Percentiles rank a stretch among this genome's conserved stretches.
Conservation (phyloP, 2,329 filamentous ascomycete genomes). For the Aureobasidium mangrovei region DNA sequence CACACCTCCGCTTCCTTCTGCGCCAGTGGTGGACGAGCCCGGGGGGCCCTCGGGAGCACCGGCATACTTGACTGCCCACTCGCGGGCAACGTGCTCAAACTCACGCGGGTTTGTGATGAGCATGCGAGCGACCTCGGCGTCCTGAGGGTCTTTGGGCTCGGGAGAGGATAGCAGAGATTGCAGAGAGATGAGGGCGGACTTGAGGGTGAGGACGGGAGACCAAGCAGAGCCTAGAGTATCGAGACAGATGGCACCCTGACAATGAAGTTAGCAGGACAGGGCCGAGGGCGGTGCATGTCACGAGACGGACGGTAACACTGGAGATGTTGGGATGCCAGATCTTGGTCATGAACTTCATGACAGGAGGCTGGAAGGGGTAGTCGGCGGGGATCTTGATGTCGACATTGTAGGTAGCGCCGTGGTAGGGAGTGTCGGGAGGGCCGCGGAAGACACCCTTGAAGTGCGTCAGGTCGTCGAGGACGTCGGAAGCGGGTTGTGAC, state of each 20-base stretch:
- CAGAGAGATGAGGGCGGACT: conserved; percentile 84
- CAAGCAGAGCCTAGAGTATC: conserved; percentile 84
- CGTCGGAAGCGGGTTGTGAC: conserved; percentile 34
- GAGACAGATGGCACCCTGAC: conserved; percentile 87
- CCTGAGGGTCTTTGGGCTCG: conserved; percentile 93
- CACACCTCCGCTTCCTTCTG: conserved; percentile 34
- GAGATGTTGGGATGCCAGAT: conserved; percentile 98
- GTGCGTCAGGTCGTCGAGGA: conserved; percentile 65
- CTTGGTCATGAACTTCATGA: conserved; percentile 85
- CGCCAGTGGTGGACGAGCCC: conserved; percentile 30
- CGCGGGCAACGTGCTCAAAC: conserved; percentile 73
- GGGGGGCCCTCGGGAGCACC: conserved; percentile 59
- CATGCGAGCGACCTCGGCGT: conserved; percentile 90
- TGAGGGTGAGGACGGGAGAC: conserved; percentile 95
- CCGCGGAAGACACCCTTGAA: conserved; percentile 72
- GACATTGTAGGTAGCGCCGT: conserved; percentile 71
- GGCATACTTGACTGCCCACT: conserved; percentile 83
- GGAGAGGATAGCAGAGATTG: conserved; percentile 88
- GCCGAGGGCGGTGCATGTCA: neutral
- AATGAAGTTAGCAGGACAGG: conserved; percentile 21
- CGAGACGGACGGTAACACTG: conserved; percentile 68
- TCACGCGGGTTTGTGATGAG: conserved; percentile 67
- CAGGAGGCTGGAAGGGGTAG: conserved; percentile 88
- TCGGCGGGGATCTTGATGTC: conserved; percentile 80
- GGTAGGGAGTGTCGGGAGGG: conserved; percentile 88